A percentile compares a stretch with the other conserved stretches of the same genome.
phyloP scores from a whole-genome alignment of 2,329 filamentous ascomycete species.

The Colletotrichum sp. region DNA sequence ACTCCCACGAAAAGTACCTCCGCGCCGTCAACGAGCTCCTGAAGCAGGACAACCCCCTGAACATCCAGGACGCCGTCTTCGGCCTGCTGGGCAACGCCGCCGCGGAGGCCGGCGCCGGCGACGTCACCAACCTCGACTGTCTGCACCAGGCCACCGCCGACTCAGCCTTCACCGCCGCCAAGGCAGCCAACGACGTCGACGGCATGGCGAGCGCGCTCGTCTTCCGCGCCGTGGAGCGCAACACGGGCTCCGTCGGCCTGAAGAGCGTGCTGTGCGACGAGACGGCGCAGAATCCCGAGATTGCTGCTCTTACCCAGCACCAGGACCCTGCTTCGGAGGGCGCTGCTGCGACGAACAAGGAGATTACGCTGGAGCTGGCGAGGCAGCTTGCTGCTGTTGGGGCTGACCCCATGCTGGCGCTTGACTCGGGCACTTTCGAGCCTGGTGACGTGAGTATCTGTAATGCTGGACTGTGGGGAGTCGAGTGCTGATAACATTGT shows the following conservation, averaged over 20 bases:
- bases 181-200: constrained; percentile 56
- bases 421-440: constrained; percentile 67
- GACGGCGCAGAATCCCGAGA: constrained; percentile 67
- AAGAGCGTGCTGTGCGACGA: constrained; percentile 63
- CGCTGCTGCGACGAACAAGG: constrained; percentile 64
- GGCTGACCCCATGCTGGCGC: constrained; percentile 65
- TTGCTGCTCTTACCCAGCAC: constrained; percentile 67
- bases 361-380: constrained; percentile 63
- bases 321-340: constrained; percentile 69
- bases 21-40: constrained; percentile 47
- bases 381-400: constrained; percentile 65
- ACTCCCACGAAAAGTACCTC: constrained; percentile 58
- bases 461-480: background rate
- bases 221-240: constrained; percentile 62
- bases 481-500: background rate
- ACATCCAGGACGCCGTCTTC: constrained; percentile 58
- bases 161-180: constrained; percentile 66
- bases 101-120: constrained; percentile 41
- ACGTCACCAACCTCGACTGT: constrained; percentile 53
- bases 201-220: constrained; percentile 59
- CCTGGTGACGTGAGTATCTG: constrained; percentile 55
- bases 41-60: constrained; percentile 54
- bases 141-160: constrained; percentile 64
- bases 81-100: constrained; percentile 45
- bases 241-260: constrained; percentile 62